phyloP scores from a whole-genome alignment of 352 stramenopile genomes.

The Phytopythium sindhum region DNA sequence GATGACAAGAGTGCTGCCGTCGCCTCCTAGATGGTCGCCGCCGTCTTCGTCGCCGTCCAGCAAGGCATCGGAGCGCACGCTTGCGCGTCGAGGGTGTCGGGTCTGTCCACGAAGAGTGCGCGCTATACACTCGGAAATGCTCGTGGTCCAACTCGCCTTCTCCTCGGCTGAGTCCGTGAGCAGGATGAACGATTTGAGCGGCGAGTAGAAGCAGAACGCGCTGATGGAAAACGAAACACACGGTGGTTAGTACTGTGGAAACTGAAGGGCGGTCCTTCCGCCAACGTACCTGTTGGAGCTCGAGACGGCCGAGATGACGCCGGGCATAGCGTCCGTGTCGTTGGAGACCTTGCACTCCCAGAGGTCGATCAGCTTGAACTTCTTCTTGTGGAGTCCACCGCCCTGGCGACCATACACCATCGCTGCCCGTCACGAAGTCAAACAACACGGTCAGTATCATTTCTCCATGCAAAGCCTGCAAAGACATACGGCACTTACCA shows the following conservation, averaged over 20 bases:
- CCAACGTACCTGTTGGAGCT: slow-evolving; percentile 62
- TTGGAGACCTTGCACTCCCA: slow-evolving; percentile 76
- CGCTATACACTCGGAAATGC: slow-evolving; percentile 64
- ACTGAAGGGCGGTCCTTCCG: not conserved
- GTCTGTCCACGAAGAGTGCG: slow-evolving; percentile 49
- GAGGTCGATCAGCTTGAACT: slow-evolving; percentile 77
- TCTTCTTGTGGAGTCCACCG: slow-evolving; percentile 69
- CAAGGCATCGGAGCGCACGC: slow-evolving; percentile 56
- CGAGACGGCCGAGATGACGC: slow-evolving; percentile 58
- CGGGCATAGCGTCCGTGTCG: slow-evolving; percentile 63
- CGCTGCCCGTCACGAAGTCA: slow-evolving; percentile 23
- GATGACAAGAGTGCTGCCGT: slow-evolving; percentile 59
- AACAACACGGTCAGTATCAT: not conserved
- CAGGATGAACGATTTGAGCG: slow-evolving; percentile 85
- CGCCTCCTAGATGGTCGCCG: slow-evolving; percentile 23
- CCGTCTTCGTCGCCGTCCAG: slow-evolving; percentile 67
- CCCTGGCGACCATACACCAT: slow-evolving; percentile 67
- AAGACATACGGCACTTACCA: slow-evolving; percentile 33
- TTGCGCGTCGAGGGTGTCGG: slow-evolving; percentile 40
- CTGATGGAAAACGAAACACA: slow-evolving; percentile 22
- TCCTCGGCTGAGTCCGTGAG: slow-evolving; percentile 62
- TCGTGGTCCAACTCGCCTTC: slow-evolving; percentile 55
- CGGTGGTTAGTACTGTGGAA: slow-evolving; percentile 4
- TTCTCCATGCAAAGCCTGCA: not conserved
- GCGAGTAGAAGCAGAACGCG: slow-evolving; percentile 84